phyloP scores from a whole-genome alignment of 2,329 filamentous ascomycete species.

The Ophiostoma piceae region DNA sequence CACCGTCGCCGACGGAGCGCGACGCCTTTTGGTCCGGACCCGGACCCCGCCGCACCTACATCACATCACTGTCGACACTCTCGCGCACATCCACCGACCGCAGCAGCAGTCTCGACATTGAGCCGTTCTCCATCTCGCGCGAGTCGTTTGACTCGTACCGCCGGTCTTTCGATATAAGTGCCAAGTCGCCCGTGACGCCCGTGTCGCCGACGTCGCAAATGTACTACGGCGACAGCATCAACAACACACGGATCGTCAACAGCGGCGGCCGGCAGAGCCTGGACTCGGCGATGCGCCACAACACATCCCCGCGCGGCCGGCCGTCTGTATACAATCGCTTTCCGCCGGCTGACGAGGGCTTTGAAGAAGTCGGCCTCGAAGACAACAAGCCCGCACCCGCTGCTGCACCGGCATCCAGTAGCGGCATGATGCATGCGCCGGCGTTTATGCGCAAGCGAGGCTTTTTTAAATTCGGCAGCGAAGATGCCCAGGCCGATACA shows the following conservation, averaged over 20 bases:
- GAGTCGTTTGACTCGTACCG: constrained; percentile 97
- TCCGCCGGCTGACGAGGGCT: constrained; percentile 68
- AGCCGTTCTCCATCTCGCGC: constrained; percentile 89
- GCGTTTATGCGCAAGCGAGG: constrained; percentile 58
- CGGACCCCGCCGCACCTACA: constrained; percentile 18
- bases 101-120: constrained; percentile 62
- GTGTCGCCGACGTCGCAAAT: neutral
- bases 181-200: constrained; percentile 58
- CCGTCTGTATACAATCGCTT: constrained; percentile 32
- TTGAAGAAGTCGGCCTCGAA: constrained; percentile 84
- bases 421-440: constrained; percentile 1
- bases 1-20: constrained; percentile 85
- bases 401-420: constrained; percentile 38
- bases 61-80: constrained; percentile 35
- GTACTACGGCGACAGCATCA: constrained; percentile 37
- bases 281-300: constrained; percentile 55
- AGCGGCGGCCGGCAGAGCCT: constrained; percentile 65
- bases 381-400: constrained; percentile 50
- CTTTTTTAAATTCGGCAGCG: constrained; percentile 73
- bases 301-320: neutral
- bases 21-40: constrained; percentile 63
- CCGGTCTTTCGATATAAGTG: constrained; percentile 91
- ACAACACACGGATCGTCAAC: constrained; percentile 41
- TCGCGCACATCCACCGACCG: constrained; percentile 52
- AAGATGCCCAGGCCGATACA: constrained; percentile 26